Evolutionary conservation across 441 rosid genomes (phyloP).

Genomic region (Bruguiera hainesii): DNA sequence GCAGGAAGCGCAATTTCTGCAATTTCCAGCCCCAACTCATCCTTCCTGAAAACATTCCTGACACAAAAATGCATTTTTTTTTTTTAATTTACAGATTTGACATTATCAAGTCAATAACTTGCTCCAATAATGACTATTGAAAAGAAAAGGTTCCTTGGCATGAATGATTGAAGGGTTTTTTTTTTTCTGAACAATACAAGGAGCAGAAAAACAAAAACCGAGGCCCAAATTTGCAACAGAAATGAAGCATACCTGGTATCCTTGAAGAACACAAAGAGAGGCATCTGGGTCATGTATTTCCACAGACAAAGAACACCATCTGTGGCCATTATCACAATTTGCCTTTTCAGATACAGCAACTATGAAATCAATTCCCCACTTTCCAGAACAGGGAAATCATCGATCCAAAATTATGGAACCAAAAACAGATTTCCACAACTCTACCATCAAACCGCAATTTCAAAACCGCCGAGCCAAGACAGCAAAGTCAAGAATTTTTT

Average conservation of each 20-base stretch:
- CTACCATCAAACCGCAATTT: not conserved
- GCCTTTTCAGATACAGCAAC: not conserved
- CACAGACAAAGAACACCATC: constrained; percentile 16
- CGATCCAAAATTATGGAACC: not conserved
- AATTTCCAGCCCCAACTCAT: constrained; percentile 77
- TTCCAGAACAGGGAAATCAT: not conserved
- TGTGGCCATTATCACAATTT: constrained; percentile 9
- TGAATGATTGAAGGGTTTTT: not conserved
- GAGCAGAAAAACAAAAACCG: not conserved
- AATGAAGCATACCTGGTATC: constrained; percentile 25
- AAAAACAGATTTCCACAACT: not conserved
- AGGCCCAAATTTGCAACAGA: not conserved
- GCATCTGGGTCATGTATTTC: constrained; percentile 24
- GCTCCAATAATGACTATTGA: too few relatives aligned
- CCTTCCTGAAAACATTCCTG: constrained; percentile 55
- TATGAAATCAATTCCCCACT: constrained; percentile 3
- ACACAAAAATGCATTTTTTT: not conserved
- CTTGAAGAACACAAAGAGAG: constrained; percentile 28
- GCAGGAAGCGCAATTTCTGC: constrained; percentile 80
- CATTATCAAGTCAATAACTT: not conserved
- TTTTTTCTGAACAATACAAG: not conserved
- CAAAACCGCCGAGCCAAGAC: not conserved
- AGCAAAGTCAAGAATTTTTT: not conserved
- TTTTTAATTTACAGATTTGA: not conserved
- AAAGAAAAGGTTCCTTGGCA: not conserved